Conservation (phyloP, 1,284 basidiomycete genomes). For the Ganoderma sinense region DNA sequence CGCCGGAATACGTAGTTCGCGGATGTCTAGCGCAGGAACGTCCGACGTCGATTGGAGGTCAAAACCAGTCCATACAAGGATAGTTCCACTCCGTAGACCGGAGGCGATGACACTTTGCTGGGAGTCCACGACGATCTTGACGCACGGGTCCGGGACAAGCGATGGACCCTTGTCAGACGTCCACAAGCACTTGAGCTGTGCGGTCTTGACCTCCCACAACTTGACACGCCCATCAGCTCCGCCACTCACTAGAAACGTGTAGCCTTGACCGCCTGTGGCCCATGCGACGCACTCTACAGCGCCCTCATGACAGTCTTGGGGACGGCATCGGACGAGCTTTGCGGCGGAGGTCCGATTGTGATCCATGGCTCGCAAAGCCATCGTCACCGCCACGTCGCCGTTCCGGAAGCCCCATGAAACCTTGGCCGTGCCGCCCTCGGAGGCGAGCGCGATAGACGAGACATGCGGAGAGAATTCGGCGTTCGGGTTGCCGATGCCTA, state of each 20-base stretch:
- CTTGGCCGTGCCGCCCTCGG: conserved; percentile 72
- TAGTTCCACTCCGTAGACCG: conserved; percentile 60
- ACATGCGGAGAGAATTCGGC: conserved; percentile 79
- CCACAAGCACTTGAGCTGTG: conserved; percentile 61
- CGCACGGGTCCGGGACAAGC: conserved; percentile 53
- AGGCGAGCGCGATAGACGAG: conserved; percentile 60
- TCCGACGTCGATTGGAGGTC: conserved; percentile 20
- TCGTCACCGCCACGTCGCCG: conserved; percentile 74
- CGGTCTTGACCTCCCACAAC: conserved; percentile 67
- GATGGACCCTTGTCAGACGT: conserved; percentile 52
- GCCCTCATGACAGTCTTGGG: conserved; percentile 67
- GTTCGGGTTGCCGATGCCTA: conserved; percentile 80
- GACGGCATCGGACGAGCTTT: conserved; percentile 54
- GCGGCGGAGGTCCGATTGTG: conserved; percentile 50
- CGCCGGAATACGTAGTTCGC: conserved; percentile 40
- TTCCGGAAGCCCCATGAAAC: conserved; percentile 81
- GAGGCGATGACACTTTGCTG: conserved; percentile 55
- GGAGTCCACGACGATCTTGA: conserved; percentile 55
- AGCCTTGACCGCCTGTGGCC: conserved; percentile 42
- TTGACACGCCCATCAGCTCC: conserved; percentile 73
- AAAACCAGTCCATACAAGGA: conserved; percentile 61
- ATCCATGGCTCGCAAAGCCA: conserved; percentile 66
- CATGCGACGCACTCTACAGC: conserved; percentile 61
- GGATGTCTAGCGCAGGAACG: conserved; percentile 20
- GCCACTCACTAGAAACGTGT: conserved; percentile 55